Evolutionary conservation across 2,329 filamentous ascomycete species (phyloP).

Genomic region (Gyromitra esculenta): DNA sequence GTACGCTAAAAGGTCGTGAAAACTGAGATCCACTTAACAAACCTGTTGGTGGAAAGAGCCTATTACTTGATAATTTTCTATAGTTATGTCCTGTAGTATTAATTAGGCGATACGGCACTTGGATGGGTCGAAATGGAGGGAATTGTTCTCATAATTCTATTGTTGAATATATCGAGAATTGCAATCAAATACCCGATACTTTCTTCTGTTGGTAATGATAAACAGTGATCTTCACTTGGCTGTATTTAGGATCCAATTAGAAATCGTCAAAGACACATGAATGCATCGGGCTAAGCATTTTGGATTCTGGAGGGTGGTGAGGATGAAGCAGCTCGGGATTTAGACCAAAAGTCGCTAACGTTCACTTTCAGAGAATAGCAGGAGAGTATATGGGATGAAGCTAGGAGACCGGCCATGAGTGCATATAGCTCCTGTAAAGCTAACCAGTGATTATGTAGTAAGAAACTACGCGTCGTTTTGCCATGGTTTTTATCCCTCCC

Average conservation of each 20-base stretch:
- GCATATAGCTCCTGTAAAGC: not conserved
- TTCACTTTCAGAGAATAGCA: not conserved
- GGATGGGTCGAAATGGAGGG: not conserved
- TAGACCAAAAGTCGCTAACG: not conserved
- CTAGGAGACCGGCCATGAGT: not conserved
- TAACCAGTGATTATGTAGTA: constrained; percentile 1
- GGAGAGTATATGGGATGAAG: not conserved
- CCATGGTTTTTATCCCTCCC: not conserved
- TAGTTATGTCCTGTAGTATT: not conserved
- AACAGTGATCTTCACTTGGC: not conserved
- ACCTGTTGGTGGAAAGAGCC: no score
- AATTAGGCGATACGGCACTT: not conserved
- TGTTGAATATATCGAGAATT: not conserved
- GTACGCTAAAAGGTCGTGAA: no score
- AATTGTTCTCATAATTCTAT: not conserved
- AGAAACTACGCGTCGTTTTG: not conserved
- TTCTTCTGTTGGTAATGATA: not conserved
- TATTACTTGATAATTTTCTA: not conserved
- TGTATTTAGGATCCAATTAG: not conserved
- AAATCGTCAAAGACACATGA: not conserved
- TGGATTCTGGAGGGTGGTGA: no score
- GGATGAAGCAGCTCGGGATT: not conserved
- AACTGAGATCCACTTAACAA: no score
- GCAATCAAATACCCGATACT: not conserved
- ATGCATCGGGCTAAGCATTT: not conserved